Evolutionary conservation across 768 basidiomycete genomes (phyloP).

Genomic region (Xerocomellus chrysenteron): DNA sequence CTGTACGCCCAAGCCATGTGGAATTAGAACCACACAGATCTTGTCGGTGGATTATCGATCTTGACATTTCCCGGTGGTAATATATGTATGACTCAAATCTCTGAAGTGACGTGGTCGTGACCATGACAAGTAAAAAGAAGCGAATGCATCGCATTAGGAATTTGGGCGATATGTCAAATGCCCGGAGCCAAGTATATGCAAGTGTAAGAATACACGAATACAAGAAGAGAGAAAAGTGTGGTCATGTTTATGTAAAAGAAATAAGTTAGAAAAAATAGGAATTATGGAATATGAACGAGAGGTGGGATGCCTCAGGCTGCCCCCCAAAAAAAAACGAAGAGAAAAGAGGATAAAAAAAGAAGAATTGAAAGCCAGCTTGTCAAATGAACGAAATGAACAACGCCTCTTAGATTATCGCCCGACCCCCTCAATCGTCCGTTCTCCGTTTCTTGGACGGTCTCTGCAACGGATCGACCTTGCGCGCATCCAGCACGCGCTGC

Average conservation of each 20-base stretch:
- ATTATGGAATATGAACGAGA: neutral
- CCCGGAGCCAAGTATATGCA: neutral
- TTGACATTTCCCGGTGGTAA: neutral
- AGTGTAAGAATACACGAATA: conserved; percentile 2
- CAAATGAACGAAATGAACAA: neutral
- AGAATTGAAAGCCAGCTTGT: neutral
- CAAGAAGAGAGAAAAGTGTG: neutral
- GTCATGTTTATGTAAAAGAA: conserved; percentile 6
- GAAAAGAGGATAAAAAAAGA: neutral
- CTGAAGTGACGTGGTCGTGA: neutral
- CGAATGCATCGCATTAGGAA: neutral
- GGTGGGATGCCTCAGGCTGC: neutral
- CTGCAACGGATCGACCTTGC: conserved; percentile 22
- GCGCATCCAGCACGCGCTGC: conserved; percentile 27
- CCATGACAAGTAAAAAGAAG: neutral
- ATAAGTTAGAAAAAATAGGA: conserved; percentile 17
- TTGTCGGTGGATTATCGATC: neutral
- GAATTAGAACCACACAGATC: conserved; percentile 23
- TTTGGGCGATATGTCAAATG: neutral
- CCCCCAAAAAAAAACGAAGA: neutral
- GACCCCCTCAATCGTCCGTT: conserved; percentile 20
- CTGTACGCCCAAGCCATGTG: conserved; percentile 38
- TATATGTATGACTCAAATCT: neutral
- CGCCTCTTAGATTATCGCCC: neutral
- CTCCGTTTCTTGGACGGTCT: conserved; percentile 32